These are phyloP conservation scores for Aspergillus sp. DNA, from an alignment of 2,329 filamentous ascomycete species.

Conservation along the genomic window DNA sequence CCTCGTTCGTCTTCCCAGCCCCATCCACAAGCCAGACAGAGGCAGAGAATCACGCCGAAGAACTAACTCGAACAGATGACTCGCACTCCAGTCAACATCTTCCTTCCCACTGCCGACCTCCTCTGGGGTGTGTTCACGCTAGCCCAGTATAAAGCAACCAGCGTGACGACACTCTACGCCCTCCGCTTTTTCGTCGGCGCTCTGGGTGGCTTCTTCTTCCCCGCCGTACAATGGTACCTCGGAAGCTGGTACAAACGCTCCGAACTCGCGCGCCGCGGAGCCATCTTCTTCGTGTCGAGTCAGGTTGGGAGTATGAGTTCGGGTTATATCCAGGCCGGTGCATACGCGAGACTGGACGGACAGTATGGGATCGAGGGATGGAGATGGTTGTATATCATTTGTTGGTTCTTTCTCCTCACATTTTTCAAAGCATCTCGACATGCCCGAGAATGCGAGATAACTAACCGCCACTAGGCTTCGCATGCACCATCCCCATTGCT, in stretches of 20 bases:
- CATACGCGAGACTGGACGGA: conserved; percentile 6
- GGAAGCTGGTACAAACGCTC: conserved; percentile 25
- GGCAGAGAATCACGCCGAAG: too few relatives aligned
- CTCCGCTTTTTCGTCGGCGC: conserved; percentile 36
- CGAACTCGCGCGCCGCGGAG: conserved; percentile 21
- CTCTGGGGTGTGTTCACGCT: conserved; percentile 1
- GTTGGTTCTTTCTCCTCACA: background rate
- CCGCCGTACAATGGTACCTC: conserved; percentile 24
- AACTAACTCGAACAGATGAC: background rate
- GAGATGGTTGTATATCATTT: conserved; percentile 6
- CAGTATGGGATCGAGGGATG: too few relatives aligned
- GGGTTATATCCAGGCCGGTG: conserved; percentile 23
- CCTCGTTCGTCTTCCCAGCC: background rate
- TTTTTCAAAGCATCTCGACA: background rate
- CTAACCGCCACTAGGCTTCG: conserved; percentile 10
- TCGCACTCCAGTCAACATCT: conserved; percentile 1
- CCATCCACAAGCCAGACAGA: background rate
- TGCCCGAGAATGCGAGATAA: background rate
- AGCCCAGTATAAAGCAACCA: conserved; percentile 9
- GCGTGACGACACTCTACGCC: conserved; percentile 27
- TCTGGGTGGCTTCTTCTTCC: conserved; percentile 33
- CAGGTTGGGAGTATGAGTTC: conserved; percentile 25
- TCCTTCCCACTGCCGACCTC: conserved; percentile 2
- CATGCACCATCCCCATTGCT: conserved; percentile 23
- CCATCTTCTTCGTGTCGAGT: conserved; percentile 24